Evolutionary conservation across 1,284 basidiomycete species (phyloP).

Genomic region (Pseudozyma tsukubaensis): DNA sequence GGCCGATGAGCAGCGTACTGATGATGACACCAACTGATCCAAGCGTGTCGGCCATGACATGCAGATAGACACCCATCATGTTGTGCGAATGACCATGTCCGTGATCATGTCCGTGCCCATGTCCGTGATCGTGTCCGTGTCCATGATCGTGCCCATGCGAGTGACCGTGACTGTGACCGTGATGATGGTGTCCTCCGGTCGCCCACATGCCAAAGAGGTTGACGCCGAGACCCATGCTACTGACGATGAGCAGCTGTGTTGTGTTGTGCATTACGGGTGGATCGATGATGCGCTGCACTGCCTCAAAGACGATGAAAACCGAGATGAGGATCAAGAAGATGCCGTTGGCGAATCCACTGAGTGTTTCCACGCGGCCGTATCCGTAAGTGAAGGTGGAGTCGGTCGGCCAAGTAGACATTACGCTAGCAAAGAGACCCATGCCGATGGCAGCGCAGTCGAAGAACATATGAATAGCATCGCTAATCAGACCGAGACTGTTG

Average conservation of each 20-base stretch:
- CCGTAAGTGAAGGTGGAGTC: constrained; percentile 96
- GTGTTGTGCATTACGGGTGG: constrained; percentile 97
- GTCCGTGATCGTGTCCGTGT: constrained; percentile 70
- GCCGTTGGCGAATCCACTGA: constrained; percentile 98
- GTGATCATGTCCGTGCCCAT: constrained; percentile 68
- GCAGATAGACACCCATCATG: constrained; percentile 98
- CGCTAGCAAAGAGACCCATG: constrained; percentile 93
- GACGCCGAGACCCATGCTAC: constrained; percentile 86
- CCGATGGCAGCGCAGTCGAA: constrained; percentile 98
- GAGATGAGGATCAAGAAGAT: constrained; percentile 96
- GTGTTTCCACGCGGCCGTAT: constrained; percentile 96
- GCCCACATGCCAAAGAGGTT: constrained; percentile 99
- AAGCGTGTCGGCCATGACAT: constrained; percentile 72
- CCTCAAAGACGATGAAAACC: constrained; percentile 98
- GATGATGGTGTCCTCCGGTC: constrained; percentile 76
- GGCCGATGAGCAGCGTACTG: constrained; percentile 92
- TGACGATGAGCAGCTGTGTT: constrained; percentile 88
- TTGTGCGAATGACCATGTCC: constrained; percentile 86
- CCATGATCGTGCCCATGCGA: constrained; percentile 80
- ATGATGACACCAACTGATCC: constrained; percentile 98
- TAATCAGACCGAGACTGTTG: constrained; percentile 94
- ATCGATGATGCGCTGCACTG: constrained; percentile 91
- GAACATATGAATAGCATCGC: constrained; percentile 99
- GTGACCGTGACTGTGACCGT: constrained; percentile 67
- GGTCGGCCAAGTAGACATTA: constrained; percentile 97